phyloP scores from a whole-genome alignment of 352 stramenopile species.

The Phytopythium oedochilum region DNA sequence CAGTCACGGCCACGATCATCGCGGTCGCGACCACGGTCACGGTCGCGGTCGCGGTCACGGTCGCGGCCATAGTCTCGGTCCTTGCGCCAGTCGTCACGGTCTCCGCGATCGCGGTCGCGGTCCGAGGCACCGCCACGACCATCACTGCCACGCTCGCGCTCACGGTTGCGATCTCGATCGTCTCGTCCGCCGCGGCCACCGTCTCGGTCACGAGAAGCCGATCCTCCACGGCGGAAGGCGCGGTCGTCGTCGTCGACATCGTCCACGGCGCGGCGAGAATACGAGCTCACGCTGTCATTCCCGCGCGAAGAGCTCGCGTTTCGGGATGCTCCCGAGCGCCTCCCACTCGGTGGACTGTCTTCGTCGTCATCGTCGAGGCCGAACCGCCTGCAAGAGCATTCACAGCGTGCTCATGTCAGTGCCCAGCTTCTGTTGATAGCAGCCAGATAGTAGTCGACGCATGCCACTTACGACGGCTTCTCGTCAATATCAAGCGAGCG shows the following conservation, averaged over 20 bases:
- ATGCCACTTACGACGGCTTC: slow-evolving; percentile 60
- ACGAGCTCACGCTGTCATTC: slow-evolving; percentile 9
- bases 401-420: not conserved
- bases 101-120: slow-evolving; percentile 22
- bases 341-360: slow-evolving; percentile 23
- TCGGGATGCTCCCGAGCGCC: slow-evolving; percentile 14
- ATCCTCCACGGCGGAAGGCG: slow-evolving; percentile 12
- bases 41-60: slow-evolving; percentile 24
- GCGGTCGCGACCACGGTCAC: slow-evolving; percentile 21
- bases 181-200: slow-evolving; percentile 1
- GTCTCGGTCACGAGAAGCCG: slow-evolving; percentile 6
- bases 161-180: slow-evolving; percentile 14
- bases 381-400: slow-evolving; percentile 42
- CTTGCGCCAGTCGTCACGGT: slow-evolving; percentile 10
- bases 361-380: slow-evolving; percentile 65
- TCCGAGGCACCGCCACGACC: slow-evolving; percentile 26
- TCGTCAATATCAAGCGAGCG: slow-evolving; percentile 72
- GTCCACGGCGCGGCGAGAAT: slow-evolving; percentile 24
- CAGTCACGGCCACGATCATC: slow-evolving; percentile 24
- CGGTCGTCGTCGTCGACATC: slow-evolving; percentile 49
- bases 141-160: slow-evolving; percentile 21
- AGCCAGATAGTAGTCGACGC: not conserved
- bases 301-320: slow-evolving; percentile 12
- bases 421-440: not conserved
- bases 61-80: slow-evolving; percentile 26